Base-by-base conservation (phyloP, 305 asterid species). In the Fraxinus nigra region DNA sequence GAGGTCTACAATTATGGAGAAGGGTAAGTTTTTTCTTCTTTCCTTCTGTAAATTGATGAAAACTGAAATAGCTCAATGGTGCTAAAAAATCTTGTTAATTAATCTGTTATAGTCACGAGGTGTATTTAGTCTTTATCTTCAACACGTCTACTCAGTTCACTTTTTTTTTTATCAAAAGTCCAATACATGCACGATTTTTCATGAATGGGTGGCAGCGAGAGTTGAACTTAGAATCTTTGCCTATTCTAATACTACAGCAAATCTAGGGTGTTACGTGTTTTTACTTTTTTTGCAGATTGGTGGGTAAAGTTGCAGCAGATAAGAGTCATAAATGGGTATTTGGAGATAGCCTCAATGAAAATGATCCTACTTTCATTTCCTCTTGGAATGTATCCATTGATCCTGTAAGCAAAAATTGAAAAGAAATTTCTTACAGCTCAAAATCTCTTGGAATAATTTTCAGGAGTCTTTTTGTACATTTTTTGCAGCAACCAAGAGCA, bases 231-330 rank as follows among this genome's bases (percentile, higher is more conserved):
- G 3, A 38, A 38, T 38, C 13, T 8, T 38, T 38, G 46, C 1
- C 46, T 38, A 8, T 38, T 38, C 13, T 38, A 3, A 10, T 40
- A 40, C 51, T 40, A 10, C 51, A 10, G 1, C 51, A 40, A 40
- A 40, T 40, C 14, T 40, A 40, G 16, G 4, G 11, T 40, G 51
- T 40, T 10, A 2, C 14, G 2, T 10, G 16, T 40, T 40, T 40
- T 38, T 8, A 38, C 46, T 7, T 37, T 37, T 10, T 43, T 76
- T 48, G 78, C 87, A 94, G 97, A 84, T 83, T 94, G 88, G 93
- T 94, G 46, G 98, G 98, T 11, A 92, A 92, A 86, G 91, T 94
- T 84, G 98, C 98, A 82, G 88, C 97, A 74, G 97, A 94, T 81
- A 90, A 88, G 81, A 90, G 92, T 85, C 97, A 94, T 77, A 94